Base-by-base conservation (phyloP, 495 filamentous ascomycete genomes). In the Aspergillus panamensis region DNA sequence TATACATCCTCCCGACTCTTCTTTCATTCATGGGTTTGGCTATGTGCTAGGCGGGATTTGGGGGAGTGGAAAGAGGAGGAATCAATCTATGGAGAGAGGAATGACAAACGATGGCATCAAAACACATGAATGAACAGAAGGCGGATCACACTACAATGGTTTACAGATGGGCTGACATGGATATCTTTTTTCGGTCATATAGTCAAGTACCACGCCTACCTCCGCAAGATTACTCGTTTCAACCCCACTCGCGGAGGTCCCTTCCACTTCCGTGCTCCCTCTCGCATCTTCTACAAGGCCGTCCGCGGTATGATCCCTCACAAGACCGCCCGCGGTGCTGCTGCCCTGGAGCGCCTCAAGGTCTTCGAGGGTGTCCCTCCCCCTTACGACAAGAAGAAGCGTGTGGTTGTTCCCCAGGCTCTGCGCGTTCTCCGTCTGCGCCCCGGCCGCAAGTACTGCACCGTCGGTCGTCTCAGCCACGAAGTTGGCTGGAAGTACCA, bases 401-500 rank as follows among this genome's bases (percentile, higher is more conserved):
- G 96, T 75, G 87, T 97, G 77, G 94, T 98, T 61, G 94, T 98
- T 70, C 94, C 94, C 71, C 94, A 97, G 86, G 94, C 94, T 65
- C 85, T 98, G 64, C 86, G 94, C 71, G 85, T 97, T 60, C 82
- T 98, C 74, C 82, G 94, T 70, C 83, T 98, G 69, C 92, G 96
- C 83, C 94, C 94, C 68, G 94, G 94, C 69, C 90, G 94, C 80
- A 98, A 98, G 85, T 98, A 92, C 88, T 98, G 95, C 87, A 92
- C 91, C 58, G 93, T 98, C 66, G 94, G 94, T 65, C 85, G 94
- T 75, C 81, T 98, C 71, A 94, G 91, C 80, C 92, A 97, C 76
- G 94, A 98, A 80, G 91, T 97, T 69, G 94, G 94, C 77, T 98
- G 94, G 94, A 97, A 97, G 79, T 98, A 98, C 87, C 87, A 96